Percentiles rank a stretch among this genome's conserved stretches.
These are phyloP conservation scores for Papiliotrema nemorosa DNA, from an alignment of 1,284 basidiomycete species.

Conservation along the genomic window DNA sequence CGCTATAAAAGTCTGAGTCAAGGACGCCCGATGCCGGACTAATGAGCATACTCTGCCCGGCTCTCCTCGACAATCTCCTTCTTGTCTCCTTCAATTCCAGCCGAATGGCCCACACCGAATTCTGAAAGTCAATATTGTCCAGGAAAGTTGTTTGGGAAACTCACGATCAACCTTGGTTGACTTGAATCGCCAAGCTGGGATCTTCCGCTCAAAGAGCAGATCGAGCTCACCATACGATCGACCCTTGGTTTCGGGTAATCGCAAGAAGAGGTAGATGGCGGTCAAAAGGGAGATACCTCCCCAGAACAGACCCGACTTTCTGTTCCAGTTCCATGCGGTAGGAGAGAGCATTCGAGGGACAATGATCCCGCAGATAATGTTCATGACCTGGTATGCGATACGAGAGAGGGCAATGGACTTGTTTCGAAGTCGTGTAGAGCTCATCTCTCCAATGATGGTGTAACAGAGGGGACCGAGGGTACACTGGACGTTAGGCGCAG, in stretches of 20 bases:
- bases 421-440: slow-evolving; percentile 6
- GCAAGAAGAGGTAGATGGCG: slow-evolving; percentile 20
- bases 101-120: too few species aligned
- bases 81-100: too few species aligned
- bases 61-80: too few species aligned
- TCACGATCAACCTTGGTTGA: slow-evolving; percentile 3
- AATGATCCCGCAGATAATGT: slow-evolving; percentile 36
- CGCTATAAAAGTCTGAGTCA: too few species aligned
- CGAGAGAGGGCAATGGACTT: slow-evolving; percentile 53
- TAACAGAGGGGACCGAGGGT: slow-evolving; percentile 28
- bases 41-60: too few species aligned
- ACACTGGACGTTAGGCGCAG: background rate
- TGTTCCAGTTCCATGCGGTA: slow-evolving; percentile 22
- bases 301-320: slow-evolving; percentile 46
- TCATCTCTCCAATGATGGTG: slow-evolving; percentile 15
- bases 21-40: too few species aligned
- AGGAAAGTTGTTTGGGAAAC: background rate
- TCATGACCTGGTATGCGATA: slow-evolving; percentile 41
- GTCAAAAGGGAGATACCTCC: slow-evolving; percentile 24
- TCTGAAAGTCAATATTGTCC: background rate
- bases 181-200: slow-evolving; percentile 31
- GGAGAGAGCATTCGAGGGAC: slow-evolving; percentile 11
- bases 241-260: slow-evolving; percentile 27
- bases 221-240: slow-evolving; percentile 45
- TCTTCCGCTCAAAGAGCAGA: slow-evolving; percentile 40